Evolutionary conservation across 257 asterid species (phyloP).

Genomic region (Fraxinus cuspidata): DNA sequence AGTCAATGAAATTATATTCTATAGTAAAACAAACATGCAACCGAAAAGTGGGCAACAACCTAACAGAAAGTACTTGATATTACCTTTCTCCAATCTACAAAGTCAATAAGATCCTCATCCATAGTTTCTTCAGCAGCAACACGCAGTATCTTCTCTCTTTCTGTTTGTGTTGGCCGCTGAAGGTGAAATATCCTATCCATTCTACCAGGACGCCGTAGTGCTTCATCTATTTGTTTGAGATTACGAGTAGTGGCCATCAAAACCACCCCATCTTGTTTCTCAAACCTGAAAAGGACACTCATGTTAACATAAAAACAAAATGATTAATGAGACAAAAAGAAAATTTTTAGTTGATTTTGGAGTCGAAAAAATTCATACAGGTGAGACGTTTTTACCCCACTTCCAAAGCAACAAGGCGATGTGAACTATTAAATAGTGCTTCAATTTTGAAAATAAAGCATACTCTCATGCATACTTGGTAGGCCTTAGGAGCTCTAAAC

Average conservation of each 20-base stretch:
- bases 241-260: conserved; percentile 96
- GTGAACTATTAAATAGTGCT: background rate
- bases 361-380: conserved; percentile 10
- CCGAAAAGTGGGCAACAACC: conserved; percentile 13
- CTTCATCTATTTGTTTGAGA: conserved; percentile 85
- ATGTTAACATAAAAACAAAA: background rate
- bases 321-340: conserved; percentile 22
- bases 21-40: conserved; percentile 15
- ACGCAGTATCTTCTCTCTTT: conserved; percentile 78
- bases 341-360: conserved; percentile 4
- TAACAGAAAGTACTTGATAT: conserved; percentile 18
- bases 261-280: conserved; percentile 97
- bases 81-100: conserved; percentile 95
- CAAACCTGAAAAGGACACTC: conserved; percentile 60
- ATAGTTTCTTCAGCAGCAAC: conserved; percentile 82
- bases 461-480: background rate
- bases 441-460: conserved; percentile 9
- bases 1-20: background rate
- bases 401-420: conserved; percentile 3
- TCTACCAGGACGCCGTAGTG: conserved; percentile 95
- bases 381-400: conserved; percentile 1
- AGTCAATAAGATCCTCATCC: conserved; percentile 84
- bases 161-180: conserved; percentile 83
- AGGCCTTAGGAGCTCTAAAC: conserved; percentile 11
- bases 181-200: conserved; percentile 98